phyloP scores from a whole-genome alignment of 176 grass and related monocot genomes.

The Rhynchospora breviuscula region DNA sequence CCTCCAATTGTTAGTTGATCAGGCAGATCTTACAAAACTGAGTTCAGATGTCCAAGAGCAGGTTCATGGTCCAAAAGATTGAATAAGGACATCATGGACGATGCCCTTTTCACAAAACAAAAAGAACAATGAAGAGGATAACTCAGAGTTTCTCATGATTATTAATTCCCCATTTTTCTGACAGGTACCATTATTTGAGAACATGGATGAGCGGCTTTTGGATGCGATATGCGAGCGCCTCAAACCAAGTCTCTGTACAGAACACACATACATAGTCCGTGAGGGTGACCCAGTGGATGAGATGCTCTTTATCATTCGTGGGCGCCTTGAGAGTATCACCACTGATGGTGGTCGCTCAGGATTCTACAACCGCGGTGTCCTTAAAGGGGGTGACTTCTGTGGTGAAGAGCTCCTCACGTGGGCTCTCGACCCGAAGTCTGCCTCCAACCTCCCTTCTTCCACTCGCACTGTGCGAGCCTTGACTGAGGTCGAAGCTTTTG shows the following conservation, averaged over 20 bases:
- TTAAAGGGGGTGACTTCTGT: slow-evolving; percentile 65
- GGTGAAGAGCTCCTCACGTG: slow-evolving; percentile 64
- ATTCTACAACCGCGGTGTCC: slow-evolving; percentile 45
- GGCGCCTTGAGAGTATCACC: slow-evolving; percentile 55
- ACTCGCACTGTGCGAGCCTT: slow-evolving; percentile 46
- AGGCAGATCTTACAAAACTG: background rate
- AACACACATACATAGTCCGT: slow-evolving; percentile 43
- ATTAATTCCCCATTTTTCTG: background rate
- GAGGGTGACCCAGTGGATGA: slow-evolving; percentile 69
- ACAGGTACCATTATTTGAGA: slow-evolving; percentile 56
- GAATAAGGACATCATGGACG: background rate
- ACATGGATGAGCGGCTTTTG: slow-evolving; percentile 70
- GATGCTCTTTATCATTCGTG: slow-evolving; percentile 73
- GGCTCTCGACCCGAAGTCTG: slow-evolving; percentile 63
- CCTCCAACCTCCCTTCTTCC: slow-evolving; percentile 50
- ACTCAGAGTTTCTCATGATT: background rate
- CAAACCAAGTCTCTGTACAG: slow-evolving; percentile 60
- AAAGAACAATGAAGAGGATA: background rate
- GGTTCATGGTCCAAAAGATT: background rate
- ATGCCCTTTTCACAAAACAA: background rate
- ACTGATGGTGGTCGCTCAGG: slow-evolving; percentile 51
- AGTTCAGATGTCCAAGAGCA: background rate
- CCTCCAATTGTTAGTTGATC: background rate
- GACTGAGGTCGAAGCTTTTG: slow-evolving; percentile 67
- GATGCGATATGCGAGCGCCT: slow-evolving; percentile 77